phyloP scores from a whole-genome alignment of 176 grass and related monocot genomes.

The bread wheat (Triticum aestivum) region IWGSC_CS_RefSeq_v2.1 NC_057812.1:174162010-174162509 shows the following conservation, averaged over 20 bases:
- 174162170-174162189: conserved; percentile 37
- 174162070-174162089: conserved; percentile 45
- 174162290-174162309: background rate
- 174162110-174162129: conserved; percentile 49
- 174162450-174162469: background rate
- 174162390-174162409: background rate
- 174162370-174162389: background rate
- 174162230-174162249: background rate
- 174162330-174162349: background rate
- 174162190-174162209: background rate
- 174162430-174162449: background rate
- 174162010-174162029: conserved; percentile 54
- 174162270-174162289: background rate
- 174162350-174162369: background rate
- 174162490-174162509: background rate
- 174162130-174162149: conserved; percentile 79
- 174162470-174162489: background rate
- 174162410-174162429: background rate
- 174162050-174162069: conserved; percentile 47
- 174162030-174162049: conserved; percentile 49
- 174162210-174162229: background rate
- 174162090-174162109: conserved; percentile 30
- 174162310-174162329: background rate
- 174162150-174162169: conserved; percentile 89
- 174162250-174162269: background rate